Percentiles rank a stretch among this genome's conserved stretches.
These are phyloP conservation scores for Echria macrotheca DNA, from an alignment of 495 filamentous ascomycete genomes.

Conservation along the genomic window DNA sequence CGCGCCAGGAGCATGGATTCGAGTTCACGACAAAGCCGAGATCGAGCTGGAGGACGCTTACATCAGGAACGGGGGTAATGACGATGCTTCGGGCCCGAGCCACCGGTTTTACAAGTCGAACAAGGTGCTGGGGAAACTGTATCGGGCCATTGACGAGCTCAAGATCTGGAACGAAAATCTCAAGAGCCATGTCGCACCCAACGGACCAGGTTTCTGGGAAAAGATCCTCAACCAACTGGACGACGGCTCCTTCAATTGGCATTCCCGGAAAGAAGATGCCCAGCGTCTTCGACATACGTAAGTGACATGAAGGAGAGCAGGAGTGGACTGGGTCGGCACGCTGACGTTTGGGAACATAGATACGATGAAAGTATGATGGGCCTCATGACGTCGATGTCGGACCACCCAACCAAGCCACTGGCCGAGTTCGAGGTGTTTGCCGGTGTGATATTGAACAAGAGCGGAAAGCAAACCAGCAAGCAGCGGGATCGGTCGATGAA, in stretches of 20 bases:
- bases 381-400: constrained; percentile 53
- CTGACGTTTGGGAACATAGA: constrained; percentile 32
- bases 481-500: constrained; percentile 57
- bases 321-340: too few relatives aligned
- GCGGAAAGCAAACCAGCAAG: constrained; percentile 49
- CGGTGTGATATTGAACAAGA: constrained; percentile 64
- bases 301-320: too few relatives aligned
- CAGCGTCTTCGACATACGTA: constrained; percentile 51
- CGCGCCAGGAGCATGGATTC: constrained; percentile 57
- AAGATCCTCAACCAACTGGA: constrained; percentile 42
- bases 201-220: constrained; percentile 42
- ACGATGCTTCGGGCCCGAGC: constrained; percentile 46
- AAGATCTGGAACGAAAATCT: constrained; percentile 58
- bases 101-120: constrained; percentile 59
- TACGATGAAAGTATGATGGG: constrained; percentile 60
- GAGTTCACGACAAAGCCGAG: constrained; percentile 42
- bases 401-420: constrained; percentile 51
- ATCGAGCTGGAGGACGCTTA: constrained; percentile 38
- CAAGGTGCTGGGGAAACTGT: constrained; percentile 68
- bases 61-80: constrained; percentile 32
- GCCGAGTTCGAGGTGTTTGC: constrained; percentile 72
- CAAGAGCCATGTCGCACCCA: too few relatives aligned
- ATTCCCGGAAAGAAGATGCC: constrained; percentile 40
- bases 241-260: constrained; percentile 23
- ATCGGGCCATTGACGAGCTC: constrained; percentile 67